Percentiles rank a stretch among this genome's conserved stretches.
Conservation (phyloP, 2,329 filamentous ascomycete genomes). For the Xylariaceae sp. region DNA sequence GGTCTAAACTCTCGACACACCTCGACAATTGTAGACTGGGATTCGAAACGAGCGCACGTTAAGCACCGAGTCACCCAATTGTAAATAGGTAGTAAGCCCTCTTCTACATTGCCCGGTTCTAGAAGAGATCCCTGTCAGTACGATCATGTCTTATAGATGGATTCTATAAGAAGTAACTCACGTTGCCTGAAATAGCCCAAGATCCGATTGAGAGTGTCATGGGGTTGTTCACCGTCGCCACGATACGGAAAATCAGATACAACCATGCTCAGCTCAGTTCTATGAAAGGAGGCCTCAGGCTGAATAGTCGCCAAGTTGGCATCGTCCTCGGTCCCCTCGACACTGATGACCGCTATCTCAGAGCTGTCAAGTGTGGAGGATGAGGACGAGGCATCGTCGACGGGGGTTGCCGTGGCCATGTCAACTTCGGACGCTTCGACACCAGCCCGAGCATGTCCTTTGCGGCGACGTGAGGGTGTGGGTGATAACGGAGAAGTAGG, state of each 20-base stretch:
- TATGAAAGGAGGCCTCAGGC: conserved; percentile 23
- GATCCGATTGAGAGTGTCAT: conserved; percentile 28
- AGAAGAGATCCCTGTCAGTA: conserved; percentile 5
- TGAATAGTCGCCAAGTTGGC: conserved; percentile 33
- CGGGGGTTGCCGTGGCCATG: conserved; percentile 29
- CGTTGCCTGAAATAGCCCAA: conserved; percentile 28
- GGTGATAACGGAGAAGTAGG: conserved; percentile 43
- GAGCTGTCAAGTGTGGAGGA: conserved; percentile 40
- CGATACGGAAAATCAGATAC: conserved; percentile 32
- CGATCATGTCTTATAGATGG: conserved; percentile 9
- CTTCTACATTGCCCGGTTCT: conserved; percentile 42
- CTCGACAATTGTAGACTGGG: conserved; percentile 36
- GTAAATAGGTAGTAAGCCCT: conserved; percentile 40
- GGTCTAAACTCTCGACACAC: conserved; percentile 40
- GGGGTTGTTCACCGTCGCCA: conserved; percentile 24
- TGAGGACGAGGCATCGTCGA: conserved; percentile 33
- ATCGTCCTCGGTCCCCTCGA: conserved; percentile 35
- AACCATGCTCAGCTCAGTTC: conserved; percentile 19
- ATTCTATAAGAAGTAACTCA: conserved; percentile 15
- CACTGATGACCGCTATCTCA: conserved; percentile 39
- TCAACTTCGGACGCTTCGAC: conserved; percentile 43
- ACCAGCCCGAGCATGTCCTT: conserved; percentile 38
- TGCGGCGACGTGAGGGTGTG: conserved; percentile 24
- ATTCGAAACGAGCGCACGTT: conserved; percentile 34
- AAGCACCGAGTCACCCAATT: conserved; percentile 50